Percentiles rank a stretch among this genome's conserved stretches.
phyloP scores from a whole-genome alignment of 2,329 filamentous ascomycete genomes.

The Sporothrix schenckii region DNA sequence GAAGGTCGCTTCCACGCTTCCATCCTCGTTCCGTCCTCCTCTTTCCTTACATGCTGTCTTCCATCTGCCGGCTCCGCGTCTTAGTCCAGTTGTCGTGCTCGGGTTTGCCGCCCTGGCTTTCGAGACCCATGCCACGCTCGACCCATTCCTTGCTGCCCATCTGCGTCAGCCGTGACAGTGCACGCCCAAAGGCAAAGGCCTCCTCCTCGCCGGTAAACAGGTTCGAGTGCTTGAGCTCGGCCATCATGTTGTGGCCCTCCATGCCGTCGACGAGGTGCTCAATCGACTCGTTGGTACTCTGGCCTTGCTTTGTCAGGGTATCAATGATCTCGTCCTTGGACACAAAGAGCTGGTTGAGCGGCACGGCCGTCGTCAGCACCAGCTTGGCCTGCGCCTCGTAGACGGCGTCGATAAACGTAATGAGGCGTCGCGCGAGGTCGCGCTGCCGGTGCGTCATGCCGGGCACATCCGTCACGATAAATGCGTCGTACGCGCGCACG shows the following conservation, averaged over 20 bases:
- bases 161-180: constrained; percentile 79
- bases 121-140: constrained; percentile 73
- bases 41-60: constrained; percentile 62
- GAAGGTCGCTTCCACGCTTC: too few relatives aligned
- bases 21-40: too few relatives aligned
- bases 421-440: constrained; percentile 88
- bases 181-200: constrained; percentile 91
- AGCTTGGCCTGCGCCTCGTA: constrained; percentile 94
- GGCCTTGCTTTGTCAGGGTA: constrained; percentile 51
- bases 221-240: constrained; percentile 78
- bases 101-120: constrained; percentile 62
- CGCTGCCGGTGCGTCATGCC: constrained; percentile 86
- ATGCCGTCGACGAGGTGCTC: constrained; percentile 84
- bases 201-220: constrained; percentile 96
- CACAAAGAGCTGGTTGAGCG: constrained; percentile 82
- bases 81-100: constrained; percentile 68
- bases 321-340: constrained; percentile 70
- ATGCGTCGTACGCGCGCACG: constrained; percentile 85
- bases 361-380: constrained; percentile 86
- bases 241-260: constrained; percentile 70
- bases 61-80: constrained; percentile 67
- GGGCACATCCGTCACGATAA: constrained; percentile 87
- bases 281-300: constrained; percentile 67
- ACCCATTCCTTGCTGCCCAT: constrained; percentile 98
- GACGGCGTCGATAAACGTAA: constrained; percentile 95